phyloP scores from a whole-genome alignment of 2,329 filamentous ascomycete genomes.

The Penicillium vulpinum region DNA sequence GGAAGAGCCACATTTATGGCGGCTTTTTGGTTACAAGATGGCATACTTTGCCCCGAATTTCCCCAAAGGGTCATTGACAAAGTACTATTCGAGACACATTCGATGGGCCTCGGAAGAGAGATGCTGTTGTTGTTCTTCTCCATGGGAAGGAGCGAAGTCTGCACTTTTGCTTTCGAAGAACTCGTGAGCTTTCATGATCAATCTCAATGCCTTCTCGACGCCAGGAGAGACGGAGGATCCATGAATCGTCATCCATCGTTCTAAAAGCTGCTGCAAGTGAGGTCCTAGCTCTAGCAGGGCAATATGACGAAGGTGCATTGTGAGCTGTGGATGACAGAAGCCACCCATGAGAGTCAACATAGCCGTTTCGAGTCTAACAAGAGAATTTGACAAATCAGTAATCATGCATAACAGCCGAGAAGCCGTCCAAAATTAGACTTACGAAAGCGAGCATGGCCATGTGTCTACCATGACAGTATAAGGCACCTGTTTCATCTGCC shows the following conservation, averaged over 20 bases:
- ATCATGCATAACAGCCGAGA: neutral
- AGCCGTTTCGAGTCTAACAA: constrained; percentile 2
- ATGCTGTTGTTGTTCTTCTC: neutral
- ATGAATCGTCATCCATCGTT: constrained; percentile 8
- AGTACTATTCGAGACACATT: neutral
- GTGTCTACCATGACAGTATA: constrained; percentile 13
- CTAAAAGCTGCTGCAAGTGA: neutral
- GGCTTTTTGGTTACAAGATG: neutral
- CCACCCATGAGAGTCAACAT: constrained; percentile 10
- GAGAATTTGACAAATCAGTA: neutral
- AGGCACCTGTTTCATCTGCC: constrained; percentile 1
- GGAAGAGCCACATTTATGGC: too few relatives aligned
- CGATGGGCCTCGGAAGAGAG: neutral
- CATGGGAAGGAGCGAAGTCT: neutral
- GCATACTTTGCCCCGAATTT: neutral
- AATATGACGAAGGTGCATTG: constrained; percentile 1
- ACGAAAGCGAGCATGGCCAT: constrained; percentile 12
- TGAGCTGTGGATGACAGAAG: constrained; percentile 11
- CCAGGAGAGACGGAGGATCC: constrained; percentile 5
- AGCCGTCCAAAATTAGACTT: neutral
- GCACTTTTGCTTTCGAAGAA: constrained; percentile 7
- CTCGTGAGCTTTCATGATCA: constrained; percentile 9
- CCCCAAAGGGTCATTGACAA: neutral
- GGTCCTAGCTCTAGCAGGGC: constrained; percentile 5
- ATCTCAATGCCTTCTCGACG: constrained; percentile 3